phyloP scores from a whole-genome alignment of 208 protist genomes.

The Trichomonas gallinae region DNA sequence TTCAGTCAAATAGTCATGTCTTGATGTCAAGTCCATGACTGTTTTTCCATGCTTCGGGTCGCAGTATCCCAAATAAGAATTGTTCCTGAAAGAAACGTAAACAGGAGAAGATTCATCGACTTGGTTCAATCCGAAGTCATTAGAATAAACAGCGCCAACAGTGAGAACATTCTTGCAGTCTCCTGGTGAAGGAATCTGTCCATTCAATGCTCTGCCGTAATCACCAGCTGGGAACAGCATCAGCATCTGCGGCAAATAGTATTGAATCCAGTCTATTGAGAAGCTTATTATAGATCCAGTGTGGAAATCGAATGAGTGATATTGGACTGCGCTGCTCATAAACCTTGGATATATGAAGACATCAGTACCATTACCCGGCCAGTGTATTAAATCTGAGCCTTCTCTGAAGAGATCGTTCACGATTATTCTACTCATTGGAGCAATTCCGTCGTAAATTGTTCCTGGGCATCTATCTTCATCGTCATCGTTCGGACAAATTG shows the following conservation, averaged over 20 bases:
- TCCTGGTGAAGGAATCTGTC: neutral
- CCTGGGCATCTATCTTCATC: neutral
- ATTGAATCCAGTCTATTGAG: neutral
- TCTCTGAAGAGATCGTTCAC: neutral
- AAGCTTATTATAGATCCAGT: neutral
- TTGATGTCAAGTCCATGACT: neutral
- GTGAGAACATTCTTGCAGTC: neutral
- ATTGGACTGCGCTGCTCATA: neutral
- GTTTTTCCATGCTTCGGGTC: neutral
- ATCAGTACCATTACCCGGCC: neutral
- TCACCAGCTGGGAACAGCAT: neutral
- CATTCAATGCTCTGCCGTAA: too few relatives aligned
- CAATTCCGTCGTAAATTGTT: neutral
- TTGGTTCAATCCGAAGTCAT: neutral
- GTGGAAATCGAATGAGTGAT: neutral
- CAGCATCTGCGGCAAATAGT: neutral
- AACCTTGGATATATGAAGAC: neutral
- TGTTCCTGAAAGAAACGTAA: neutral
- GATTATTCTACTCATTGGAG: neutral
- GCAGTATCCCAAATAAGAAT: neutral
- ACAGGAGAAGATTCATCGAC: neutral
- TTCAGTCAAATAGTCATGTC: neutral
- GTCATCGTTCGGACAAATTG: neutral
- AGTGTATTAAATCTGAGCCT: neutral
- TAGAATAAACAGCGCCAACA: neutral